These are phyloP conservation scores for Botryosphaeria dothidea DNA, from an alignment of 2,329 filamentous ascomycete species.

Conservation along the genomic window DNA sequence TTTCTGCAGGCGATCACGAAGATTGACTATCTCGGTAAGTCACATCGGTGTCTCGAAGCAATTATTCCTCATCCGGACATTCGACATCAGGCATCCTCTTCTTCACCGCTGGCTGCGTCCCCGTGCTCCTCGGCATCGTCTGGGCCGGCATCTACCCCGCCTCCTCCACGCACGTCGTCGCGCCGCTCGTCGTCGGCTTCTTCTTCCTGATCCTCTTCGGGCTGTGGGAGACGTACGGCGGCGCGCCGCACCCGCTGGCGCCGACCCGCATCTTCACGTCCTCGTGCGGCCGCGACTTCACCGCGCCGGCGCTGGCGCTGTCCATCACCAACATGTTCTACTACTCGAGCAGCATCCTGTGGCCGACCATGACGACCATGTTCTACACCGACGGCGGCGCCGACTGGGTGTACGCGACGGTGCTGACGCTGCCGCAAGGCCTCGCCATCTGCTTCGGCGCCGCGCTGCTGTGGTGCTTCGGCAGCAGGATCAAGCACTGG, in stretches of 20 bases:
- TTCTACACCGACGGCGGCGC: conserved; percentile 44
- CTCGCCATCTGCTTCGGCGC: conserved; percentile 49
- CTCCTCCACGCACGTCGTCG: conserved; percentile 33
- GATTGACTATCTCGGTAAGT: conserved; percentile 34
- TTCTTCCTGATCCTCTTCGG: conserved; percentile 31
- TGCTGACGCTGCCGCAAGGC: conserved; percentile 47
- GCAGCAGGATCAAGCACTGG: conserved; percentile 47
- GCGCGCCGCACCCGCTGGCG: conserved; percentile 37
- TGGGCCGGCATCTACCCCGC: conserved; percentile 29
- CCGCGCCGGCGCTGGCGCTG: conserved; percentile 47
- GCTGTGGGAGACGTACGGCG: conserved; percentile 34
- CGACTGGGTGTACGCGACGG: conserved; percentile 32
- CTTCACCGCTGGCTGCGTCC: conserved; percentile 31
- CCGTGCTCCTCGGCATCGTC: conserved; percentile 36
- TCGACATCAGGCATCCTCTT: conserved; percentile 26
- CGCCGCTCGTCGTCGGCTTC: conserved; percentile 34
- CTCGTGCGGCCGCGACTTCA: conserved; percentile 49
- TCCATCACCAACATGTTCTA: conserved; percentile 56
- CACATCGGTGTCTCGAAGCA: not conserved
- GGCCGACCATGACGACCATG: conserved; percentile 50
- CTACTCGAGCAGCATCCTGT: conserved; percentile 50
- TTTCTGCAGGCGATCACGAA: conserved; percentile 28
- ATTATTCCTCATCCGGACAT: no score
- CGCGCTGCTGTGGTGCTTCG: conserved; percentile 42
- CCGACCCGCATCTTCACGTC: conserved; percentile 49